Evolutionary conservation across 257 asterid genomes (phyloP).

Genomic region (Hygrophila difformis): DNA sequence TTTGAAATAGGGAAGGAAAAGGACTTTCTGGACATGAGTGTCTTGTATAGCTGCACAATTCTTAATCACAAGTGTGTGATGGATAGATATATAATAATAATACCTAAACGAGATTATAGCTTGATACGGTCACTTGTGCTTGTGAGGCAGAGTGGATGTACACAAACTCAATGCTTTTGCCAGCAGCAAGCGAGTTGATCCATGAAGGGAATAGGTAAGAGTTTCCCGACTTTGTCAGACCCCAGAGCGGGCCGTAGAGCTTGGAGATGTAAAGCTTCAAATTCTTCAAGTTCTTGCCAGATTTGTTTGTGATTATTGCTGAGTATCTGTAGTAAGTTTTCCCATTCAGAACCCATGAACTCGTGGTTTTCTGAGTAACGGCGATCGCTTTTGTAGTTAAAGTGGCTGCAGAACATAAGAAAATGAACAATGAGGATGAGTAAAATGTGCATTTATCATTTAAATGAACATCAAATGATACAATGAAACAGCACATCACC

Average conservation of each 20-base stretch:
- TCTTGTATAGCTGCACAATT: slow-evolving; percentile 57
- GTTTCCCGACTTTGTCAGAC: slow-evolving; percentile 61
- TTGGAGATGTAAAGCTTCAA: slow-evolving; percentile 54
- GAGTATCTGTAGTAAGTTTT: slow-evolving; percentile 76
- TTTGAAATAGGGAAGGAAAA: slow-evolving; percentile 9
- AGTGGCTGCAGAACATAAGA: slow-evolving; percentile 29
- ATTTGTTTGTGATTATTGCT: slow-evolving; percentile 56
- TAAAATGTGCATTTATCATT: not conserved
- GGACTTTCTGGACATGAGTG: slow-evolving; percentile 4
- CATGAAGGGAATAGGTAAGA: slow-evolving; percentile 80
- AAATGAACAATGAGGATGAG: not conserved
- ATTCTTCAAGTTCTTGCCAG: slow-evolving; percentile 64
- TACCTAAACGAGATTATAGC: slow-evolving; percentile 57
- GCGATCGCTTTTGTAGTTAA: slow-evolving; percentile 29
- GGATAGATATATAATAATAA: not conserved
- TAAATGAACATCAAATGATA: not conserved
- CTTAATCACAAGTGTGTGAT: slow-evolving; percentile 23
- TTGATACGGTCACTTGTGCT: slow-evolving; percentile 60
- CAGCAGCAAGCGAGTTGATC: slow-evolving; percentile 63
- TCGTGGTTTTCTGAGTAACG: slow-evolving; percentile 47
- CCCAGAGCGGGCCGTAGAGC: slow-evolving; percentile 96
- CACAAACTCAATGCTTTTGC: slow-evolving; percentile 89
- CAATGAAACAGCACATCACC: slow-evolving; percentile 30
- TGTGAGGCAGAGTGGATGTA: slow-evolving; percentile 83
- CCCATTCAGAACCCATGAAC: slow-evolving; percentile 65